phyloP scores from a whole-genome alignment of 2,329 filamentous ascomycete genomes.

The Diaporthe longicolla region DNA sequence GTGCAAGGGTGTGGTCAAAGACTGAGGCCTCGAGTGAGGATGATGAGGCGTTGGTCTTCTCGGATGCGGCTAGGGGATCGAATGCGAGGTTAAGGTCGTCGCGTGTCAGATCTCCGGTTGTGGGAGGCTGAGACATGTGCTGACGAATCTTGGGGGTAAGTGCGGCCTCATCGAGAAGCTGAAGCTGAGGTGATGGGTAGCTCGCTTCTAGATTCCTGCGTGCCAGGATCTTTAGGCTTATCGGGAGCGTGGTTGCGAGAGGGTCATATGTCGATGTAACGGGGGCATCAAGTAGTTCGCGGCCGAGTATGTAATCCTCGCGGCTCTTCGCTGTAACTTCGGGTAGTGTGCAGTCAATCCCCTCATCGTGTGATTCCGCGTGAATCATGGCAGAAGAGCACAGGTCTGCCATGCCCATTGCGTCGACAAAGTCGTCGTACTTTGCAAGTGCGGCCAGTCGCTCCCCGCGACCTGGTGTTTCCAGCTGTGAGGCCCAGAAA shows the following conservation, averaged over 20 bases:
- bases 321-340: slow-evolving; percentile 61
- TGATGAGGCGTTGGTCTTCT: slow-evolving; percentile 55
- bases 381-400: slow-evolving; percentile 67
- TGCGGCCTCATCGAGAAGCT: slow-evolving; percentile 52
- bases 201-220: slow-evolving; percentile 48
- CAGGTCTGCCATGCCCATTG: slow-evolving; percentile 77
- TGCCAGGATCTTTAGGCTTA: slow-evolving; percentile 52
- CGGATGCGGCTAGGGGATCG: slow-evolving; percentile 69
- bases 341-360: slow-evolving; percentile 75
- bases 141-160: slow-evolving; percentile 56
- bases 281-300: slow-evolving; percentile 63
- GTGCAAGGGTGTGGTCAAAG: slow-evolving; percentile 78
- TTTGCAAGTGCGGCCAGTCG: slow-evolving; percentile 59
- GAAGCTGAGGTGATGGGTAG: slow-evolving; percentile 42
- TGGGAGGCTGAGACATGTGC: slow-evolving; percentile 50
- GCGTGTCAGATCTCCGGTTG: slow-evolving; percentile 56
- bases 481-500: slow-evolving; percentile 54
- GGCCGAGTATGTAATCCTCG: slow-evolving; percentile 67
- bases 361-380: slow-evolving; percentile 59
- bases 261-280: slow-evolving; percentile 51
- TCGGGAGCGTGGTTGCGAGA: slow-evolving; percentile 50
- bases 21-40: slow-evolving; percentile 74
- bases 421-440: slow-evolving; percentile 69
- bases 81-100: slow-evolving; percentile 71
- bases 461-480: slow-evolving; percentile 43